Evolutionary conservation across 306 rosid genomes (phyloP), one percentile per base, ranked within the genome.

Genomic region (Purshia tridentata): DNA sequence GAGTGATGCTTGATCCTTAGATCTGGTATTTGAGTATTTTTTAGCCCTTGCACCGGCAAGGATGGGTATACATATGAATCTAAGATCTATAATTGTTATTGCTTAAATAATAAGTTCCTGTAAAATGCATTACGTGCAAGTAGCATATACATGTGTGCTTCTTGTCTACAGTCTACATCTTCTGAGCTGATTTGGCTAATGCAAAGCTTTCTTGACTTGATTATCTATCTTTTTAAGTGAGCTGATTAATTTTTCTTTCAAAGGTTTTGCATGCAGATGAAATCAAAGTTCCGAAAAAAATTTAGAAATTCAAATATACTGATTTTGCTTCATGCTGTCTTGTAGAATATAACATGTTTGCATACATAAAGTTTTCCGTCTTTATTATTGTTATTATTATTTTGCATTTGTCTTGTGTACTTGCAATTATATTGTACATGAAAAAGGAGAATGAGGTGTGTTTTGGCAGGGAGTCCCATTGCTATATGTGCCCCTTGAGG

Each of bases 401-500:
- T 29, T 29, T 29, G 35, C 1, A 29, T 29, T 29, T 29, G 35
- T 29, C 35, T 29, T 29, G 35, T 29, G 35, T 29, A 29, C 35
- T 23, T 23, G 2, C 35, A 29, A 44, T 44, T 44, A 44, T 9
- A 44, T 44, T 44, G 9, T 44, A 4, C 47, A 5, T 44, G 9
- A 44, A 44, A 44, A 44, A 44, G 9, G 14, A 16, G 4, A 61
- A 37, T 56, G 40, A 62, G 9, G n/a, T 55, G 44, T 83, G 58
- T 39, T 81, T 63, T 86, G 74, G 72, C 93, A 91, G 98, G 98
- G 91, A 22, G 81, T 87, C 71, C 97, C 97, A 9, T 80, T 91
- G 86, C 70, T 93, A 35, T 93, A 93, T 48, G 93, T 93, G 72
- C 97, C 97, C 50, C 92, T 93, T 64, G 98, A 93, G 86, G 86